Base-by-base conservation (phyloP, 805 yeast genomes). In the Hanseniaspora meyeri region DNA sequence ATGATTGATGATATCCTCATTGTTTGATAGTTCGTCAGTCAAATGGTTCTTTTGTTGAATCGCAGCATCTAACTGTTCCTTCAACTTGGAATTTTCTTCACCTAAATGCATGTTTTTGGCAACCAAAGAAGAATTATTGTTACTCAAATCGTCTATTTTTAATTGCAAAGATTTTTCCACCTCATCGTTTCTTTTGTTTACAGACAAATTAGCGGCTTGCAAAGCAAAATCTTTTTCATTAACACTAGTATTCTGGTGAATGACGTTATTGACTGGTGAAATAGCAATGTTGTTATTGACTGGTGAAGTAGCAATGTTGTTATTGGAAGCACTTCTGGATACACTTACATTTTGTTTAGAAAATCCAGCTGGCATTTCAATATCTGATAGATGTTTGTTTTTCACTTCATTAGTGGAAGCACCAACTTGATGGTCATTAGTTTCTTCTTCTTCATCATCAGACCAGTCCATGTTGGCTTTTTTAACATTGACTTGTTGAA, bases 401-500 rank as follows among this genome's bases (percentile, higher is more conserved):
- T 31, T 32, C 17, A 29, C 43, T 49, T 49, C 45, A 29, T 39
- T 5, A 19, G 9, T 14, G 3, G 32, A 20, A 11, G 2, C 50
- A 32, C 32, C 6, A 36, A 16, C n/a, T 36, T 36, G 37, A 34
- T 3, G 37, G 14, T 4, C 12, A 11, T 42, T 42, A 8, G 2
- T 12, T 11, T 42, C 50, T 20, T 47, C 32, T 19, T 24, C 27
- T 24, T 24, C 27, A 61, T 85, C 95, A 55, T 89, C 84, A 16
- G 91, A 84, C 89, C 96, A 93, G 3, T 90, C 82, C 66, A 91
- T 74, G 45, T 83, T 80, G 0, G 96, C 87, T 66, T 85, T 87
- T 31, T 84, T 78, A 0, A 97, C 96, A n/a, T 85, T 80, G 4
- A 91, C 83, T 4, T 83, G 80, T 6, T 85, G 48, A 51, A 51